phyloP scores from a whole-genome alignment of 768 basidiomycete genomes.

The Auriscalpium microsporum region DNA sequence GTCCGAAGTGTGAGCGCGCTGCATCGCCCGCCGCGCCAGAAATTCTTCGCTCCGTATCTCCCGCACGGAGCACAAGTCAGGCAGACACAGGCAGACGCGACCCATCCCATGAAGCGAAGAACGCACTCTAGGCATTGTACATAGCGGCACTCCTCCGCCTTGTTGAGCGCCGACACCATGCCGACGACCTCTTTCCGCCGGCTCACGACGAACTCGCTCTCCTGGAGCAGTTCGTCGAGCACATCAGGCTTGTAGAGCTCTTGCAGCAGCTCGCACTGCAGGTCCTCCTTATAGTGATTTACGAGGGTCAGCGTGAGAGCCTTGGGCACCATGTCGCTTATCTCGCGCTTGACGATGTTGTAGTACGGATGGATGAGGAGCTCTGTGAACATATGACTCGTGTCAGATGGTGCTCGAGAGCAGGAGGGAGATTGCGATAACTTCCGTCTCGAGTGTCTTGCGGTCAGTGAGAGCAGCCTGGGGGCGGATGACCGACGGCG shows the following conservation, averaged over 20 bases:
- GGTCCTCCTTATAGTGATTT: constrained; percentile 84
- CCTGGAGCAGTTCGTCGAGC: constrained; percentile 89
- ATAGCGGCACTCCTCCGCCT: constrained; percentile 97
- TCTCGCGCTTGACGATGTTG: constrained; percentile 97
- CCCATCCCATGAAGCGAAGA: no score
- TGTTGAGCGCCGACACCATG: constrained; percentile 92
- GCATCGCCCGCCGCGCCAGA: no score
- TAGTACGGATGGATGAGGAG: constrained; percentile 94
- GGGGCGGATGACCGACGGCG: constrained; percentile 81
- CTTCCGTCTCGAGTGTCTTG: constrained; percentile 97
- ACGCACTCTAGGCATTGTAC: no score
- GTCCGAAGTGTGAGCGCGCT: no score
- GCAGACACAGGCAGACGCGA: no score
- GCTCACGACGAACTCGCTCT: constrained; percentile 81
- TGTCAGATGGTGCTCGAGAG: no score
- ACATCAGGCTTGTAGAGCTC: constrained; percentile 97
- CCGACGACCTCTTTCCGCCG: constrained; percentile 89
- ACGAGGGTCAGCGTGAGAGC: constrained; percentile 89
- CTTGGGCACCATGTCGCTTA: constrained; percentile 99
- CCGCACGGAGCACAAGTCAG: no score
- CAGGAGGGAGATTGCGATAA: constrained; percentile 55
- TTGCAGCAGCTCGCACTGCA: constrained; percentile 89
- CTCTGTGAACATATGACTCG: constrained; percentile 37
- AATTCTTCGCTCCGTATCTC: no score
- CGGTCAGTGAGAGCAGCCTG: constrained; percentile 87